Evolutionary conservation across 495 filamentous ascomycete genomes (phyloP), one percentile per base, ranked within the genome.

Genomic region (Hyaloscypha finlandica): DNA sequence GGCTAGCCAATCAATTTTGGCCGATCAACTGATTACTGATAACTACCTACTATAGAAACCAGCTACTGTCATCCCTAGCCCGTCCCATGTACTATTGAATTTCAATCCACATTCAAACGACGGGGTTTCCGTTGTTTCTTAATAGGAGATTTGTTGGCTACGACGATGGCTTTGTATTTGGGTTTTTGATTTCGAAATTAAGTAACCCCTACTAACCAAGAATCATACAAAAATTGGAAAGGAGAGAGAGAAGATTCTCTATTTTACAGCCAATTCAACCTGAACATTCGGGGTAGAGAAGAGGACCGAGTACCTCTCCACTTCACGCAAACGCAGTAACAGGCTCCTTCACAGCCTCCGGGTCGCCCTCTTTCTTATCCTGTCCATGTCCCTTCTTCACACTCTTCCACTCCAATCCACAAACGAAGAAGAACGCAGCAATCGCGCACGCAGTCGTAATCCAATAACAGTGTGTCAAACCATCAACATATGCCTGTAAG

Each of bases 341-440:
- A 29, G 42, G 57, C 35, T 31, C 29, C 31, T 55, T 62, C 52
- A 14, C 59, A 22, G 20, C 59, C 25, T 70, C 68, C 20, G 37
- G 22, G 30, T 69, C 67, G 8, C 51, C 67, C 14, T 29, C 52
- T 42, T 63, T 31, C 48, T 65, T 55, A 8, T 53, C 70, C 31
- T 64, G 67, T 16, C 70, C 70, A 61, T 66, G 59, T 8, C 68
- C 68, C 70, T 76, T 77, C 74, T 80, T 76, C 16, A 83, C 78
- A 73, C 77, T 81, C 76, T 77, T 81, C 81, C 82, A 84, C 61
- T 74, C 68, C 56, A 83, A 48, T 5, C 76, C 77, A 8, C 75
- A 74, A 3, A 75, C 76, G 0, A 68, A 72, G 8, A 80, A 22
- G 65, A 84, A 83, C 2, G 77, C 79, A 5, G 67, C 70, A 16